These are phyloP conservation scores for Daldinia caldariorum DNA, from an alignment of 495 filamentous ascomycete species.

Conservation along the genomic window DNA sequence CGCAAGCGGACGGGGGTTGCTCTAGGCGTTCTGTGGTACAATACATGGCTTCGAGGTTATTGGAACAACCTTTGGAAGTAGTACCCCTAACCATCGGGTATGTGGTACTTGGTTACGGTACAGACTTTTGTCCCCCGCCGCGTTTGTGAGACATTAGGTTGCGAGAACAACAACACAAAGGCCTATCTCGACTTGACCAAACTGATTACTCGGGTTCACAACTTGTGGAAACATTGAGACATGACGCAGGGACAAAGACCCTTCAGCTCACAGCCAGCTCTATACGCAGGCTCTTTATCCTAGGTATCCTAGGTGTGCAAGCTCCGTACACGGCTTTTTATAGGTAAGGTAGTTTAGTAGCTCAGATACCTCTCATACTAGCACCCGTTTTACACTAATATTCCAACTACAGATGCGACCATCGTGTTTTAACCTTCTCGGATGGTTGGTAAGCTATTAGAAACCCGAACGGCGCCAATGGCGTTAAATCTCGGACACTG, in stretches of 20 bases:
- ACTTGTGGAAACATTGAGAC: conserved; percentile 10
- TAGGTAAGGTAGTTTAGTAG: too few relatives aligned
- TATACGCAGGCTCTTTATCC: background rate
- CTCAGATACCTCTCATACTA: background rate
- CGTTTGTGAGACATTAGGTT: conserved; percentile 6
- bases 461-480: conserved; percentile 17
- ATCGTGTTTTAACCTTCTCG: background rate
- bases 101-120: conserved; percentile 28
- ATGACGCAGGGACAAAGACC: conserved; percentile 18
- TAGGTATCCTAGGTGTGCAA: too few relatives aligned
- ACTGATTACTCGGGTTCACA: conserved; percentile 18
- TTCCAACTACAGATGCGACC: background rate
- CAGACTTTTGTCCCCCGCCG: conserved; percentile 11
- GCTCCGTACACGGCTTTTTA: too few relatives aligned
- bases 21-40: conserved; percentile 29
- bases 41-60: conserved; percentile 28
- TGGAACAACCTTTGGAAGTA: too few relatives aligned
- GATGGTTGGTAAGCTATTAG: conserved; percentile 28
- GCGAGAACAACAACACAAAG: background rate
- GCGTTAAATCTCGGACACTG: conserved; percentile 12
- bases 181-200: conserved; percentile 9
- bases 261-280: background rate
- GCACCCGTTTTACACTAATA: conserved; percentile 7
- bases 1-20: conserved; percentile 18
- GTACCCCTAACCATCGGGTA: conserved; percentile 12